Percentiles rank a stretch among this genome's conserved stretches.
phyloP scores from a whole-genome alignment of 164 flowering plant species.

The Magnolia officinalis region DNA sequence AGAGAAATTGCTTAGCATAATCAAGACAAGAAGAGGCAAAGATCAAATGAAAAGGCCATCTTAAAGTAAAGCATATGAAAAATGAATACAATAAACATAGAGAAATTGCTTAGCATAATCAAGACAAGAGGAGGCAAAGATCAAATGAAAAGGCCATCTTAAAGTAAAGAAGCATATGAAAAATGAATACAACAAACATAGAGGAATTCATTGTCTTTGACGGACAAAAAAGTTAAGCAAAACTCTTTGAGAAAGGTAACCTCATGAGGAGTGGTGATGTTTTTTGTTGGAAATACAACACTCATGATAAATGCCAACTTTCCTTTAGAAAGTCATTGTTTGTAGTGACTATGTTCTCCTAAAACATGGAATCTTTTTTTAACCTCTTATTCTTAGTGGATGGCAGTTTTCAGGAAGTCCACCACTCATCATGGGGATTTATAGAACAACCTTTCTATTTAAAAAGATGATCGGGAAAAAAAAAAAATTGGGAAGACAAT shows the following conservation, averaged over 20 bases:
- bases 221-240: neutral
- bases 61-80: neutral
- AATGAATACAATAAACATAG: neutral
- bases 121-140: neutral
- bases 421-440: too few species aligned
- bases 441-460: too few species aligned
- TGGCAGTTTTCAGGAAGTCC: too few species aligned
- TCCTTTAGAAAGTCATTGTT: too few species aligned
- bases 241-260: neutral
- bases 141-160: neutral
- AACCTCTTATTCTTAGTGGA: too few species aligned
- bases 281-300: too few species aligned
- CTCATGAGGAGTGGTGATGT: neutral
- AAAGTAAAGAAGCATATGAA: neutral
- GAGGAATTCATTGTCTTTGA: neutral
- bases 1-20: constrained; percentile 11
- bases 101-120: constrained; percentile 2
- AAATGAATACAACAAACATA: neutral
- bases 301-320: too few species aligned
- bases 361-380: too few species aligned
- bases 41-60: neutral
- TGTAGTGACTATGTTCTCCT: too few species aligned
- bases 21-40: neutral
- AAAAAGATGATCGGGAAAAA: too few species aligned
- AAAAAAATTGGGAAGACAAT: too few species aligned